Evolutionary conservation across 331 rosid genomes (phyloP).

Genomic region (Quercus tomentella): DNA sequence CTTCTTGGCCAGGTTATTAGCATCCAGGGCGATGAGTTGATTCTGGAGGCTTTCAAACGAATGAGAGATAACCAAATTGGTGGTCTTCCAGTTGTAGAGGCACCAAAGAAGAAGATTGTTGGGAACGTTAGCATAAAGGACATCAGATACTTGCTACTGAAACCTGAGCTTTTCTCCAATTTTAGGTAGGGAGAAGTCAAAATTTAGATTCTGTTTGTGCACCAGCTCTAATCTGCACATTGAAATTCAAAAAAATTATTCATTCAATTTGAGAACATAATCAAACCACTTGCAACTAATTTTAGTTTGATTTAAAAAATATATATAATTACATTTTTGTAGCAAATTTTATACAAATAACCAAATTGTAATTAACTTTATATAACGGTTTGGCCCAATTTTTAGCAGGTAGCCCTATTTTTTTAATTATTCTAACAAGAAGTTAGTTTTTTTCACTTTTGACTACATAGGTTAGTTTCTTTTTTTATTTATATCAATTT

Average conservation of each 20-base stretch:
- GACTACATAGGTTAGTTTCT: background rate
- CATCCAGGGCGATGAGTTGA: slow-evolving; percentile 54
- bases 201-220: slow-evolving; percentile 9
- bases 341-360: background rate
- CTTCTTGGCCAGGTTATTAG: slow-evolving; percentile 56
- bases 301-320: too few relatives aligned
- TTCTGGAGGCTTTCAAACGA: slow-evolving; percentile 89
- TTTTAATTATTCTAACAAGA: background rate
- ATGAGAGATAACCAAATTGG: slow-evolving; percentile 78
- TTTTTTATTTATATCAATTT: background rate
- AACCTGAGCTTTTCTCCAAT: slow-evolving; percentile 76
- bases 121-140: slow-evolving; percentile 78
- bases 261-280: background rate
- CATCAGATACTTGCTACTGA: slow-evolving; percentile 65
- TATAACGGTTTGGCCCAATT: background rate
- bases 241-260: background rate
- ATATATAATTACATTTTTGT: background rate
- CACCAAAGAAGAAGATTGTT: slow-evolving; percentile 59
- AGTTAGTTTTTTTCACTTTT: background rate
- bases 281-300: background rate
- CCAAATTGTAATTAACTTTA: background rate
- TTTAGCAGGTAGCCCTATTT: background rate
- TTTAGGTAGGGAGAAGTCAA: slow-evolving; percentile 45
- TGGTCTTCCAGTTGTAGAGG: slow-evolving; percentile 82
- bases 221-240: background rate